Base-by-base conservation (phyloP, 2,329 filamentous ascomycete species). In the Seiridium cupressi region DNA sequence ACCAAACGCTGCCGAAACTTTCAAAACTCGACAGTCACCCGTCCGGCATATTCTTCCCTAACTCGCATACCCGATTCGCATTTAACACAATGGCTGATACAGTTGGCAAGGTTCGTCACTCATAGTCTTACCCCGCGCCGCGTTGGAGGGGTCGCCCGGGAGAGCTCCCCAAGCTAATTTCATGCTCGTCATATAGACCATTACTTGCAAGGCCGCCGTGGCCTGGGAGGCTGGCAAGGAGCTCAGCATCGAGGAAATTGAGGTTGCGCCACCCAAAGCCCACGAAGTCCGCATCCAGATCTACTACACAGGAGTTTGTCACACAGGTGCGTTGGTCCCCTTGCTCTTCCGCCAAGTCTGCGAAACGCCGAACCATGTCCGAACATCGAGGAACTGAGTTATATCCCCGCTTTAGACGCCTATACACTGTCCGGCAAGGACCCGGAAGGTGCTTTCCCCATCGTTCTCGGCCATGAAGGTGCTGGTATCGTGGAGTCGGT, bases 241-340 rank as follows among this genome's bases (percentile, higher is more conserved):
- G 68, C 86, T 99, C 66, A 87, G 83, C 70, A 85, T 98, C 68
- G 95, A 99, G 80, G 92, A 96, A 68, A 84, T 99, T 70, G 93
- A 98, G 80, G 95, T 99, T 66, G 87, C 84, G 57, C 90, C 94
- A 64, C 95, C 95, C 62, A 88, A 84, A 78, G 93, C 94, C 63
- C 87, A 96, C 79, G 95, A 99, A 81, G 95, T 99, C 73, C 92
- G 95, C 71, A 97, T 99, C 74, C 82, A 98, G 83, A 92, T 98
- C 75, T 89, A 94, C 84, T 96, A 97, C 83, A 99, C 95, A 58
- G 95, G 95, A 79, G 95, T 99, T 75, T 99, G 95, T 84, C 95
- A 99, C 82, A 99, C 94, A 75, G 92, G 92, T 95, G 80, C 69
- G 76, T 72, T 55, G 60, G 54, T 47, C 56, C 60, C n/a, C 10